These are phyloP conservation scores for Eimeria praecox DNA, from an alignment of 169 alveolate species.

Conservation along the genomic window DNA sequence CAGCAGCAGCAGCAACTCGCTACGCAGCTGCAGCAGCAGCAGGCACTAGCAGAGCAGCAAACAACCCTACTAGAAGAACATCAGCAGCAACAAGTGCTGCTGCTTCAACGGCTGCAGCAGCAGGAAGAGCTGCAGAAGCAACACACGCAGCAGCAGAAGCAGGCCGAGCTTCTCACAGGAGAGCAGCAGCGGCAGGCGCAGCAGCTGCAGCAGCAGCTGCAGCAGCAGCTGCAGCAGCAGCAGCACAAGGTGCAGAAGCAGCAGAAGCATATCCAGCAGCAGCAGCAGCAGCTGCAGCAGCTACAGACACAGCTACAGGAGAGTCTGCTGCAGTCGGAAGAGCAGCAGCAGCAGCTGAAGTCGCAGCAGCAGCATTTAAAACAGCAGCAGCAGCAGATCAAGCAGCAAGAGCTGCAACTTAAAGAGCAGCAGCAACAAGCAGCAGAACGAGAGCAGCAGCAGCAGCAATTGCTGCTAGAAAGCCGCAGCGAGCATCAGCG, in stretches of 20 bases:
- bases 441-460: background rate
- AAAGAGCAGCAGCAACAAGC: constrained; percentile 35
- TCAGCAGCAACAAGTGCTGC: constrained; percentile 50
- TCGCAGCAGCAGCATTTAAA: constrained; percentile 16
- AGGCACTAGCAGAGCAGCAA: constrained; percentile 38
- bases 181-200: constrained; percentile 54
- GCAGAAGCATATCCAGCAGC: constrained; percentile 51
- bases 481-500: constrained; percentile 58
- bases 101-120: constrained; percentile 71
- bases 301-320: constrained; percentile 20
- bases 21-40: constrained; percentile 53
- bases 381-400: constrained; percentile 41
- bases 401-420: constrained; percentile 45
- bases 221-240: constrained; percentile 63
- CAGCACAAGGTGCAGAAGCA: constrained; percentile 16
- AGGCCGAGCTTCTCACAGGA: constrained; percentile 13
- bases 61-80: background rate
- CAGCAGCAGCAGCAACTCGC: constrained; percentile 43
- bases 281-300: constrained; percentile 45
- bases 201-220: constrained; percentile 51
- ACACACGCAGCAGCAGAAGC: constrained; percentile 48
- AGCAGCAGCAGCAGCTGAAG: constrained; percentile 49
- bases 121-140: constrained; percentile 29
- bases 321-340: background rate
- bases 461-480: constrained; percentile 42